phyloP scores from a whole-genome alignment of 2,329 filamentous ascomycete genomes.

The Pseudogymnoascus sp. region DNA sequence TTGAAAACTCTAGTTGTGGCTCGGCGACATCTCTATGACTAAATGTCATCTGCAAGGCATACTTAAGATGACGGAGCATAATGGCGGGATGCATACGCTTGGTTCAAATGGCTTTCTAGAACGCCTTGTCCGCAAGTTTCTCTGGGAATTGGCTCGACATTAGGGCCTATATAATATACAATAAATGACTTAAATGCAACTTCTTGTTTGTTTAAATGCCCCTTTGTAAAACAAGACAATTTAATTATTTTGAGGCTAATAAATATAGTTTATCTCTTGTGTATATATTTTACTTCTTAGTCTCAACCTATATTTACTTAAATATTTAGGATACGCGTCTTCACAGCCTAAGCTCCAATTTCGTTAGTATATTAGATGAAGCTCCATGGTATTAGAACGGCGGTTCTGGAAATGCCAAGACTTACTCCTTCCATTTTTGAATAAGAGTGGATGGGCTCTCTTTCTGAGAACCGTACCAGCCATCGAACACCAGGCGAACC shows the following conservation, averaged over 20 bases:
- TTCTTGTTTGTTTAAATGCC: not conserved
- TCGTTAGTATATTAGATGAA: not conserved
- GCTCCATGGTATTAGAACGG: not conserved
- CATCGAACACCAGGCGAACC: not conserved
- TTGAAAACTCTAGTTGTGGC: not conserved
- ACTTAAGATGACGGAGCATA: conserved; percentile 14
- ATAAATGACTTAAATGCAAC: not conserved
- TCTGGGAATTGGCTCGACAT: not conserved
- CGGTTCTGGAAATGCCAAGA: not conserved
- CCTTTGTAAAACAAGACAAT: not conserved
- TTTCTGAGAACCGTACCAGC: not conserved
- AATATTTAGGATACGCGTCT: not conserved
- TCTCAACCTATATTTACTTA: not conserved
- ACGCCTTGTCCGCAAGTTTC: conserved; percentile 10
- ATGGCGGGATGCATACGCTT: conserved; percentile 11
- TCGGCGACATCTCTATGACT: conserved; percentile 10
- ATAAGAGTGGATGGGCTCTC: not conserved
- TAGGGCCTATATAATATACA: not conserved
- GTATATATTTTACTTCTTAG: not conserved
- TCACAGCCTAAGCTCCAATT: not conserved
- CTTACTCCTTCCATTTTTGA: not conserved
- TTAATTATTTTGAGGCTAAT: not conserved
- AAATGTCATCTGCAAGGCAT: conserved; percentile 12
- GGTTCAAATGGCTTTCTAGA: conserved; percentile 13
- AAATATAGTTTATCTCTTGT: not conserved